Percentiles rank a stretch among this genome's conserved stretches.
phyloP scores from a whole-genome alignment of 1,284 basidiomycete species.

The Malassezia obtusa region DNA sequence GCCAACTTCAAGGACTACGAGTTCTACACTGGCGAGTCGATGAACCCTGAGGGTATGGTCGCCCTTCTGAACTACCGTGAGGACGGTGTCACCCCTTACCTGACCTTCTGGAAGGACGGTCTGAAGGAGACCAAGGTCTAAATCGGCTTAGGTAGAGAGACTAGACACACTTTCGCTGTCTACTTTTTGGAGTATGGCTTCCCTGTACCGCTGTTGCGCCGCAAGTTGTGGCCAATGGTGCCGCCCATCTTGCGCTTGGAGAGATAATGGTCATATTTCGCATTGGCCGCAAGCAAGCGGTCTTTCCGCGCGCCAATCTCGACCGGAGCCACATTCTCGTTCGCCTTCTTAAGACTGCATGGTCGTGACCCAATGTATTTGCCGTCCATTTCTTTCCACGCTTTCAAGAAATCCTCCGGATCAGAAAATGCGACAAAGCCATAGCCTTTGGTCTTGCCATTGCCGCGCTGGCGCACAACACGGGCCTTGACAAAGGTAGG shows the following conservation, averaged over 20 bases:
- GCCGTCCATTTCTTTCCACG: constrained; percentile 99
- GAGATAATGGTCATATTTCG: constrained; percentile 28
- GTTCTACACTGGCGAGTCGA: constrained; percentile 71
- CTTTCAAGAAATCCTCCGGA: constrained; percentile 92
- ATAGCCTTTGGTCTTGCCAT: constrained; percentile 73
- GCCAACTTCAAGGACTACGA: constrained; percentile 83
- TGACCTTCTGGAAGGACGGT: constrained; percentile 48
- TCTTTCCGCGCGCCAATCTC: constrained; percentile 45
- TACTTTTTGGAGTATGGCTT: constrained; percentile 26
- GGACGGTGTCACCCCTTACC: constrained; percentile 61
- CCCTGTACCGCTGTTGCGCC: constrained; percentile 20
- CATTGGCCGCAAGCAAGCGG: constrained; percentile 30
- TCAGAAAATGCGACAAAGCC: constrained; percentile 97
- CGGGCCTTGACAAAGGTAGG: constrained; percentile 84
- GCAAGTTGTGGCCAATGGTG: constrained; percentile 33
- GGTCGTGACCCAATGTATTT: constrained; percentile 46
- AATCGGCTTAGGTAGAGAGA: background rate
- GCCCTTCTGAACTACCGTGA: constrained; percentile 51
- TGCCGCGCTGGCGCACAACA: constrained; percentile 77
- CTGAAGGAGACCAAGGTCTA: constrained; percentile 47
- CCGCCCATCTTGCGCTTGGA: constrained; percentile 43
- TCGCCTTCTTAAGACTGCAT: constrained; percentile 42
- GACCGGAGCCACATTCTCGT: constrained; percentile 31
- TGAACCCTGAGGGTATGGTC: constrained; percentile 50
- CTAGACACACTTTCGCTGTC: background rate